Evolutionary conservation across 495 filamentous ascomycete species (phyloP), one percentile per base, ranked within the genome.

Genomic region (Tuber calosporum): DNA sequence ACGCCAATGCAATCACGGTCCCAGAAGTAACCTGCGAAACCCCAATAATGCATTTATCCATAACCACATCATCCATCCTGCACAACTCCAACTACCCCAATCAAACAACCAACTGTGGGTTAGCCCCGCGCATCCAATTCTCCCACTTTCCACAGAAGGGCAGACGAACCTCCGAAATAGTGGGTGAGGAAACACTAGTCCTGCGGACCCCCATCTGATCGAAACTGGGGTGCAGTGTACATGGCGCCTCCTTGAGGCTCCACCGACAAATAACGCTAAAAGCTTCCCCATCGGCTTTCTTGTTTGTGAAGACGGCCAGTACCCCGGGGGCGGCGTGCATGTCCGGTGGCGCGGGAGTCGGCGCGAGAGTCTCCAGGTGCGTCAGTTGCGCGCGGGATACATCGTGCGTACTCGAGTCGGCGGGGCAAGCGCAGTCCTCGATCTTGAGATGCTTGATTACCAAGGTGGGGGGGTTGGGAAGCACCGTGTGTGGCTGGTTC

Each of bases 211-310:
- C 76, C 45, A 81, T 39, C 45, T 81, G 79, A 45, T 81, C 79
- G 69, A 81, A 81, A 66, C 73, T 77, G 37, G 80, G 79, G 40
- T 81, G 80, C 38, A 81, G 72, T 17, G 68, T 70, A 36, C 69
- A 74, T 30, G 76, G 74, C 22, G 43, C 74, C 40, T 81, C 80
- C 53, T 73, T 77, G 20, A 81, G 45, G 45, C 72, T 67, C 80
- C 80, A 82, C n/a, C 80, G 69, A 26, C 70, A 77, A 45, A 82
- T 48, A 41, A 80, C 77, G 40, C 77, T 81, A 53, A 75, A 78
- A 17, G 72, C 66, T 40, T 81, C 68, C 34, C 71, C 72, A 17
- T 80, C 74, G 15, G 68, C 58, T 30, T 53, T 68, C 39, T 72
- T 77, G 20, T 68, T 76, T 20, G 80, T 79, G 42, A 81, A 81